Base-by-base conservation (phyloP, 176 grass and related monocot genomes). In the Elymus sibiricus region DNA sequence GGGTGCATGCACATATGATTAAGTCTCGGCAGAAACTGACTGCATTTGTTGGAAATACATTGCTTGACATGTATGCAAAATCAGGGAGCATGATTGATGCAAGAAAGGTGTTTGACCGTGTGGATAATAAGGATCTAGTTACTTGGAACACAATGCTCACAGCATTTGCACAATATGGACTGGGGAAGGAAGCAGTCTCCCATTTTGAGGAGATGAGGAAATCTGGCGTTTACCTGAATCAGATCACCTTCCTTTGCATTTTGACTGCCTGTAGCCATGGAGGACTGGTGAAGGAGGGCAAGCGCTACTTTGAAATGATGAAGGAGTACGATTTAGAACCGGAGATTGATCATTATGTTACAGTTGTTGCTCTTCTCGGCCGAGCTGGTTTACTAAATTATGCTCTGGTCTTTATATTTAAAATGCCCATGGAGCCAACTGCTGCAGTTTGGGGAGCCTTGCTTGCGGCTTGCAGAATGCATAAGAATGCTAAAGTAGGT, bases 141-240 rank as follows among this genome's bases (percentile, higher is more conserved):
- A 90, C 90, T 22, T 95, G 93, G 93, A 95, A 95, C 75, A 87
- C 90, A 1, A 92, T 95, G 93, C 88, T 95, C 56, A 95, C 88
- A 17, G 88, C 78, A 5, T 86, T 86, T 49, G 93, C 88, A 38
- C 90, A 90, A 15, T 89, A 95, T n/a, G 93, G 93, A 1, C 76
- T 82, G 64, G 80, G 59, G 1, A 90, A 83, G 31, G 90, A 95
- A 88, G 88, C 90, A 25, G 65, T 95, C 28, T 21, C 25, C 15
- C 82, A 76, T 49, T 95, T 95, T 56, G 88, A 95, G 66, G 80
- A 90, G 83, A 92, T 92, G 83, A 91, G 83, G 43, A 92, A 62
- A 79, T 62, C 67, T 22, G 83, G 90, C 66, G 61, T 95, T 51
- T 83, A 86, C 6, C 93, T 89, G 31, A 95, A 95, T 55, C 83